These are phyloP conservation scores for Zopfia rhizophila DNA, from an alignment of 2,329 filamentous ascomycete genomes.

Conservation along the genomic window DNA sequence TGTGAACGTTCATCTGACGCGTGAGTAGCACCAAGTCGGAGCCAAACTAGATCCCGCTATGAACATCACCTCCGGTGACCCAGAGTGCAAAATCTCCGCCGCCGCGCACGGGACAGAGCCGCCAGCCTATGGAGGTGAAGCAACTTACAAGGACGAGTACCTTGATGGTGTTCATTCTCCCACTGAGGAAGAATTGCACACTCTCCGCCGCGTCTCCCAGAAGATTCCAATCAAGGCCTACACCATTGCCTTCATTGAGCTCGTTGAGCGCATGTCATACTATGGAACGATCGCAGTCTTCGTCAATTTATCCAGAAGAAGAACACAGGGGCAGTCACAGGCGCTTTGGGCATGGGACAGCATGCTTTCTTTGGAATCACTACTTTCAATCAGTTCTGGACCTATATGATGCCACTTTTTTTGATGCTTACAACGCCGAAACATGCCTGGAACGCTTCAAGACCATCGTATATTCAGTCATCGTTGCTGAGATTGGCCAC, in stretches of 20 bases:
- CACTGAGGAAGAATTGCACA: slow-evolving; percentile 47
- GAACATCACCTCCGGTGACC: slow-evolving; percentile 46
- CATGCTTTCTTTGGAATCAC: slow-evolving; percentile 62
- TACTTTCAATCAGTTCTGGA: slow-evolving; percentile 67
- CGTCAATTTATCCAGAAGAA: slow-evolving; percentile 50
- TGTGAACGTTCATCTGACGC: no score
- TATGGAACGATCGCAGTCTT: slow-evolving; percentile 50
- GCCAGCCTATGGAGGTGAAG: slow-evolving; percentile 51
- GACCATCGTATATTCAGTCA: slow-evolving; percentile 66
- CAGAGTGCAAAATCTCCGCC: slow-evolving; percentile 40
- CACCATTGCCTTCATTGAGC: slow-evolving; percentile 52
- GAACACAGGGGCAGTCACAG: slow-evolving; percentile 42
- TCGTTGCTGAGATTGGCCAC: slow-evolving; percentile 68
- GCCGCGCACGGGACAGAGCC: slow-evolving; percentile 30
- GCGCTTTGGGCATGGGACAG: slow-evolving; percentile 66
- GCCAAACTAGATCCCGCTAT: slow-evolving; percentile 47
- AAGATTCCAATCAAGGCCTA: slow-evolving; percentile 48
- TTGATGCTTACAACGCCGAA: slow-evolving; percentile 69
- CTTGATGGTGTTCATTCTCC: slow-evolving; percentile 40
- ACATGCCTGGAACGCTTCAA: slow-evolving; percentile 70
- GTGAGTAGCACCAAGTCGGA: no score
- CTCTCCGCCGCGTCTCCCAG: slow-evolving; percentile 48
- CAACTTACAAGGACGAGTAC: slow-evolving; percentile 47
- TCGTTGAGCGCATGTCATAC: slow-evolving; percentile 52
- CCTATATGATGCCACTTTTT: slow-evolving; percentile 67